Conservation (phyloP, 495 filamentous ascomycete genomes). For the Cercophora newfieldiana region DNA sequence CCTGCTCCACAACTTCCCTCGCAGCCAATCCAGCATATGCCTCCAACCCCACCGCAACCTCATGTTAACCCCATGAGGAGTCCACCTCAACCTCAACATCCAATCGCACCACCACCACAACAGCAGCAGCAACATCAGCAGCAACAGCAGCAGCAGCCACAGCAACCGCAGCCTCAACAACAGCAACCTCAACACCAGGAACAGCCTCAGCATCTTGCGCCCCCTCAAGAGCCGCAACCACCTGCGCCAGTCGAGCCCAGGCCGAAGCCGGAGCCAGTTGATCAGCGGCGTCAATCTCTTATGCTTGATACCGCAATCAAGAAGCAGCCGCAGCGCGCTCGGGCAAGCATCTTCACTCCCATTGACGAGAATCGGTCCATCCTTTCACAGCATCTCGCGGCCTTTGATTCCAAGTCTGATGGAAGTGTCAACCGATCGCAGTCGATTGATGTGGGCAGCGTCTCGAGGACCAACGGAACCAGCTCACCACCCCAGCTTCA, state of each 20-base stretch:
- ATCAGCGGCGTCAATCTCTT: slow-evolving; percentile 38
- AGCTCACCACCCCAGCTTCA: slow-evolving; percentile 53
- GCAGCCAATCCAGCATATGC: slow-evolving; percentile 29
- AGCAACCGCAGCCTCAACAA: slow-evolving; percentile 33
- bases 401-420: slow-evolving; percentile 50
- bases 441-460: slow-evolving; percentile 62
- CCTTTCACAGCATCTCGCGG: slow-evolving; percentile 79
- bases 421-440: slow-evolving; percentile 54
- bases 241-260: slow-evolving; percentile 47
- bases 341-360: slow-evolving; percentile 93
- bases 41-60: slow-evolving; percentile 28
- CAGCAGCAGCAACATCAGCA: slow-evolving; percentile 30
- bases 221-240: slow-evolving; percentile 35
- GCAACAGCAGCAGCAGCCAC: slow-evolving; percentile 38
- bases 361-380: slow-evolving; percentile 92
- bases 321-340: slow-evolving; percentile 71
- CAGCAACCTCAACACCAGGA: slow-evolving; percentile 42
- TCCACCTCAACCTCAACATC: slow-evolving; percentile 45
- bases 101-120: slow-evolving; percentile 35
- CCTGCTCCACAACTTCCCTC: slow-evolving; percentile 37
- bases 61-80: slow-evolving; percentile 40
- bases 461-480: slow-evolving; percentile 44
- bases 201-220: slow-evolving; percentile 39
- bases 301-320: slow-evolving; percentile 58
- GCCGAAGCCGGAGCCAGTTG: slow-evolving; percentile 45